Percentiles rank a stretch among this genome's conserved stretches.
These are phyloP conservation scores for Emergomyces africanus DNA, from an alignment of 2,329 filamentous ascomycete genomes.

Conservation along the genomic window DNA sequence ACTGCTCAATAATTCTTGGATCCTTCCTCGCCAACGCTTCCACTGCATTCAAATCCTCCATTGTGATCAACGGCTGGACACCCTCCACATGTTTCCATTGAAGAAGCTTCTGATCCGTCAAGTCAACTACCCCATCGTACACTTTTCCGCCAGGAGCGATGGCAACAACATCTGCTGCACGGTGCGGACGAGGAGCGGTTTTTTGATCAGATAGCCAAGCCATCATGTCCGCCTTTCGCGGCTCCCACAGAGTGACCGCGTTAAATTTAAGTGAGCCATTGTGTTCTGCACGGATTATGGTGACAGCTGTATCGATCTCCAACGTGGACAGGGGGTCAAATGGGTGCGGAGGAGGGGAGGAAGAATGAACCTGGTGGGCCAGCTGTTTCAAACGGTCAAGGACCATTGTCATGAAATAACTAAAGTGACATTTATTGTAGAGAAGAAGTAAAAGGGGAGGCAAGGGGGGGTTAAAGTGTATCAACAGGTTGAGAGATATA, in stretches of 20 bases:
- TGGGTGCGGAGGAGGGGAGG: conserved; percentile 49
- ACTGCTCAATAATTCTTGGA: conserved; percentile 82
- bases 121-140: conserved; percentile 68
- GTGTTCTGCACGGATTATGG: conserved; percentile 56
- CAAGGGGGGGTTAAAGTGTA: background rate
- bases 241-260: conserved; percentile 72
- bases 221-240: conserved; percentile 72
- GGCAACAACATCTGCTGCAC: conserved; percentile 70
- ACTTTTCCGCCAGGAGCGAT: conserved; percentile 69
- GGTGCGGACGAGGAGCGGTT: conserved; percentile 47
- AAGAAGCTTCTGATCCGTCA: conserved; percentile 52
- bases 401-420: conserved; percentile 34
- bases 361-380: conserved; percentile 47
- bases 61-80: conserved; percentile 79
- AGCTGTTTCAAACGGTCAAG: conserved; percentile 53
- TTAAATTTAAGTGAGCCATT: conserved; percentile 65
- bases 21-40: conserved; percentile 66
- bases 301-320: conserved; percentile 62
- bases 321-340: conserved; percentile 60
- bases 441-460: background rate
- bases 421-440: background rate
- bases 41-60: conserved; percentile 76
- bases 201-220: conserved; percentile 60
- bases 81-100: conserved; percentile 64
- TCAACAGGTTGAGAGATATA: background rate